phyloP scores from a whole-genome alignment of 2,329 filamentous ascomycete species.

The Akanthomyces lecanii region DNA sequence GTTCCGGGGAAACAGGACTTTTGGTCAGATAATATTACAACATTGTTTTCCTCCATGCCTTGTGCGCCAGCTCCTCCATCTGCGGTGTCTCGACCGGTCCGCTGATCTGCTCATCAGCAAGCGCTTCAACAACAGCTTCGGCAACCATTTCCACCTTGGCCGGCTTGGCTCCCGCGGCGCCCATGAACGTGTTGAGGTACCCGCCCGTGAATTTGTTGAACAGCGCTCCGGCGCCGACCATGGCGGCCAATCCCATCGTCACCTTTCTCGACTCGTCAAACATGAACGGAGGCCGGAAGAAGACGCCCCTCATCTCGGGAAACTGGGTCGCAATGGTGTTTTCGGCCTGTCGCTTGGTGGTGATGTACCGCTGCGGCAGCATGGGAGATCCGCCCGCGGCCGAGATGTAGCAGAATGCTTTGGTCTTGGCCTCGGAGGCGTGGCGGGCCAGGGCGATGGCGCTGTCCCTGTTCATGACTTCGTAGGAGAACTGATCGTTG shows the following conservation, averaged over 20 bases:
- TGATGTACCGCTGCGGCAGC: conserved; percentile 79
- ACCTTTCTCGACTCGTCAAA: conserved; percentile 79
- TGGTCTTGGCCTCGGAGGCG: conserved; percentile 58
- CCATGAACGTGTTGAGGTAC: conserved; percentile 70
- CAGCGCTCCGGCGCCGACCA: conserved; percentile 68
- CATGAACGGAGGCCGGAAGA: conserved; percentile 81
- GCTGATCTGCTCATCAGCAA: conserved; percentile 66
- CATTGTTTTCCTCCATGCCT: conserved; percentile 89
- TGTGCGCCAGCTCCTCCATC: conserved; percentile 76
- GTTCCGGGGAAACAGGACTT: conserved; percentile 4
- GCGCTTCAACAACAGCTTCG: conserved; percentile 82
- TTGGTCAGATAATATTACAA: conserved; percentile 45
- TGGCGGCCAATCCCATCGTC: conserved; percentile 78
- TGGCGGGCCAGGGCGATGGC: conserved; percentile 80
- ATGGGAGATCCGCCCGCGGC: conserved; percentile 82
- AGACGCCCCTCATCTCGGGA: conserved; percentile 71
- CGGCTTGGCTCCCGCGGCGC: conserved; percentile 78
- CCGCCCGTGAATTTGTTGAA: conserved; percentile 77
- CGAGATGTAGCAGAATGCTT: conserved; percentile 81
- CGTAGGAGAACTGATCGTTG: conserved; percentile 83
- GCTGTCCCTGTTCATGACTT: conserved; percentile 92
- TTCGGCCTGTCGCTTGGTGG: conserved; percentile 89
- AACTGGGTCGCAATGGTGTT: conserved; percentile 67
- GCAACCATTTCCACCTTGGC: conserved; percentile 83
- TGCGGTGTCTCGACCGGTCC: conserved; percentile 74